Base-by-base conservation (phyloP, 495 filamentous ascomycete species). In the Xylaria scruposa region DNA sequence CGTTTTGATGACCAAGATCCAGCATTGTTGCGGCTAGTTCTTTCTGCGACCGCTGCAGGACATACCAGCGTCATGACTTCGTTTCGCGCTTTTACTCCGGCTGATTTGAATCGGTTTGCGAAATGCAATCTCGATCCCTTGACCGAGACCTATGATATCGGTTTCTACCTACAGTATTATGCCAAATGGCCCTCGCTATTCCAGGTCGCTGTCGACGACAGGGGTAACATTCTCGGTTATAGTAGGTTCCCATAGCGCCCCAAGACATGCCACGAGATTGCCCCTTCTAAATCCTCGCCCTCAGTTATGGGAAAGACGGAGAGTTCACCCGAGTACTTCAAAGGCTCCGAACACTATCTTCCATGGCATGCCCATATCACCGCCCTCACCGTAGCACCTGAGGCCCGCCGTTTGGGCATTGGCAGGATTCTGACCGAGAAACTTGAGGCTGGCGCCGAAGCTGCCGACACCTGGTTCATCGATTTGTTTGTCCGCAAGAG, bases 341-440 rank as follows among this genome's bases (percentile, higher is more conserved):
- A 87, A 61, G 88, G 89, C 76, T 93, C 91, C 64, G 87, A 91
- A 74, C 93, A 97, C 83, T 97, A 95, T 81, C 92, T 95, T 24
- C 95, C 97, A 31, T 98, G 94, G 93, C 96, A 98, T 82, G 96
- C 95, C 38, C 96, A 99, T 83, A 97, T 99, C 82, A 99, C 96
- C 21, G 95, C 95, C 49, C 86, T 99, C 21, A 98, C 96, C 3
- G 93, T 99, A 31, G 92, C 95, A 17, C 96, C 96, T 0, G 88
- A 91, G 74, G 93, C 91, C 70, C 91, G 95, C 21, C 90, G 95
- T 36, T 88, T 94, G 29, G 95, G 96, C 31, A 91, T 97, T 60
- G 96, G 95, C 36, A 91, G 91, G 63, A 87, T 87, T 36, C 87
- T 98, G 36, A 94, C 92, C 6, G 86, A 90, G 78, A 89, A 91